Percentiles rank a stretch among this genome's conserved stretches.
These are phyloP conservation scores for Oropetium thomaeum DNA, from an alignment of 176 grass and related monocot genomes.

Conservation along the genomic window DNA sequence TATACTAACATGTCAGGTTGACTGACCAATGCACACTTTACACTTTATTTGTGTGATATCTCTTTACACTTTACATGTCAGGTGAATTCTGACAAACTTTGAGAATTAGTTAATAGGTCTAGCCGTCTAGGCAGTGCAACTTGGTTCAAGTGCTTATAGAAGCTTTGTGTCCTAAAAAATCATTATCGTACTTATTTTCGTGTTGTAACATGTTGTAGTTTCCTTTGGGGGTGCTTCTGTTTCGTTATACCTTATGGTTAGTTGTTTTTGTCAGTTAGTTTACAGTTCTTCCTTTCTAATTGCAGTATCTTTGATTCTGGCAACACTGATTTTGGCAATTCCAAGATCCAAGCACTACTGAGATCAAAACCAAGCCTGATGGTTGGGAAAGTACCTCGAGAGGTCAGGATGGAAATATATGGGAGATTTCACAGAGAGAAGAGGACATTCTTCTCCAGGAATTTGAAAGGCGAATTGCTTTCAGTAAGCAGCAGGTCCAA, in stretches of 20 bases:
- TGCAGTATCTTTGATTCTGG: conserved; percentile 92
- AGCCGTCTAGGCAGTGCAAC: neutral
- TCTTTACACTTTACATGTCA: too few species aligned
- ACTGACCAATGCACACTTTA: neutral
- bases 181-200: neutral
- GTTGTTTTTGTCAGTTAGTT: conserved; percentile 11
- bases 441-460: conserved; percentile 98
- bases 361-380: conserved; percentile 85
- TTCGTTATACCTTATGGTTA: neutral
- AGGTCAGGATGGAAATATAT: conserved; percentile 75
- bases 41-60: conserved; percentile 7
- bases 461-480: conserved; percentile 88
- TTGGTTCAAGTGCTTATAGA: neutral
- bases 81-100: neutral
- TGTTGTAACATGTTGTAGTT: neutral
- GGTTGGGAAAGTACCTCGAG: conserved; percentile 91
- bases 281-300: neutral
- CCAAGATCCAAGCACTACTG: conserved; percentile 65
- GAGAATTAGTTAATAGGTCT: too few species aligned
- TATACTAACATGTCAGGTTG: neutral
- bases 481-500: conserved; percentile 87
- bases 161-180: neutral
- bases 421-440: conserved; percentile 89
- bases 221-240: neutral
- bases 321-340: conserved; percentile 49